Base-by-base conservation (phyloP, 140 eudicot genomes). In the Cichorium intybus region DNA sequence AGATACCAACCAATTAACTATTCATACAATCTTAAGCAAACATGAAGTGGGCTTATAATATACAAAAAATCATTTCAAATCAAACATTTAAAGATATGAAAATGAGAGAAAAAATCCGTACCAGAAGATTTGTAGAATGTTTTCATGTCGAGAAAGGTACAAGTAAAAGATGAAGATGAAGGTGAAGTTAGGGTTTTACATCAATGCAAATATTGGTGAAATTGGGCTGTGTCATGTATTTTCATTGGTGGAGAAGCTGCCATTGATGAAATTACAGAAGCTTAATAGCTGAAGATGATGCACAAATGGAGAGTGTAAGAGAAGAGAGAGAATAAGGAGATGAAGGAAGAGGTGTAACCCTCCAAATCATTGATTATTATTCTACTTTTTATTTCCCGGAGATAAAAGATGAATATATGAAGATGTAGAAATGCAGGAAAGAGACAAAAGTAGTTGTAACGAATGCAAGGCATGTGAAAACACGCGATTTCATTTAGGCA, bases 171-270 rank as follows among this genome's bases (percentile, higher is more conserved):
- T 21, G 52, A 64, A 11, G n/a, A 28, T 33, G 23, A 67, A 35
- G 64, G 3, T 55, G 56, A 68, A 8, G 3, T 15, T 68, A 68
- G 39, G 34, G 54, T 17, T 56, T 68, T 54, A 22, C 54, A 67
- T 23, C 18, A 43, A 35, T 37, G 41, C 60, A 67, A 39, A 53
- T 62, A 50, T 37, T 24, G 16, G 39, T 7, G 24, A 56, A 24
- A 15, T 55, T 14, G 43, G 23, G 23, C 11, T 8, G 9, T 27
- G 46, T 55, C 0, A 24, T 50, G 37, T 31, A 28, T n/a, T 56
- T 41, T 43, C 21, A 7, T 41, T 28, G 46, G 24, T 54, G 15
- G 10, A 24, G 53, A 55, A 39, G 17, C 35, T 39, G 31, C 35
- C 63, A 23, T 24, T 54, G 64, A 15, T 7, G 14, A 67, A 3